Base-by-base conservation (phyloP, 345 rosid species). In the Atalantia buxifolia region DNA sequence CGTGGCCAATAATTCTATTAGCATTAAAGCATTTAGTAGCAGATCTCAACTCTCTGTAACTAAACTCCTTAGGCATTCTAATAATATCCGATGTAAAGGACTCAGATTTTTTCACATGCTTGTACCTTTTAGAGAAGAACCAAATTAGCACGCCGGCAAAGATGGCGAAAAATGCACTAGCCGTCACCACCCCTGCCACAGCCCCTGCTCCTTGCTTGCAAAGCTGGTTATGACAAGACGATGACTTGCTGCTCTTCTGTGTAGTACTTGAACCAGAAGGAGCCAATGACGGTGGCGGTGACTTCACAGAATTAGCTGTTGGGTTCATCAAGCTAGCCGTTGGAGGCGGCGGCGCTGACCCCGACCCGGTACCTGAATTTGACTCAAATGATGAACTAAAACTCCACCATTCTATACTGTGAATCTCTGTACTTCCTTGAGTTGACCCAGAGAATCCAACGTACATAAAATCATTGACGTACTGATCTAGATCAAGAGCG, bases 381-480 rank as follows among this genome's bases (percentile, higher is more conserved):
- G 89, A 86, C 36, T 83, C 92, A 66, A 92, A 90, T 2, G 92
- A 87, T 21, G 97, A 92, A 77, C 86, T 89, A 71, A 97, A 97
- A 60, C 97, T 97, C 99, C 99, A 97, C 97, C 95, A 94, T 27
- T 94, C 94, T 21, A 97, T 89, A 53, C 90, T 97, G 80, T 97
- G 99, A 77, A 86, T 82, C 88, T 97, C 99, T 10, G 99, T 97
- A 75, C 99, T 97, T 7, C 99, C 99, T 79, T 94, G 98, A 4
- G 99, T 97, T 9, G 99, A 97, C 57, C 98, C 99, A 57, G 99
- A 90, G 80, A 97, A 97, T 40, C 99, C 99, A 4, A 97, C 99
- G 68, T 88, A 97, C 99, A 97, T 93, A 48, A 90, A 90, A 67
- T 97, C 98, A 79, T 77, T 84, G 42, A 97, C 89, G 76, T 94